phyloP scores from a whole-genome alignment of 495 filamentous ascomycete species.

The Aspergillus asperescens region DNA sequence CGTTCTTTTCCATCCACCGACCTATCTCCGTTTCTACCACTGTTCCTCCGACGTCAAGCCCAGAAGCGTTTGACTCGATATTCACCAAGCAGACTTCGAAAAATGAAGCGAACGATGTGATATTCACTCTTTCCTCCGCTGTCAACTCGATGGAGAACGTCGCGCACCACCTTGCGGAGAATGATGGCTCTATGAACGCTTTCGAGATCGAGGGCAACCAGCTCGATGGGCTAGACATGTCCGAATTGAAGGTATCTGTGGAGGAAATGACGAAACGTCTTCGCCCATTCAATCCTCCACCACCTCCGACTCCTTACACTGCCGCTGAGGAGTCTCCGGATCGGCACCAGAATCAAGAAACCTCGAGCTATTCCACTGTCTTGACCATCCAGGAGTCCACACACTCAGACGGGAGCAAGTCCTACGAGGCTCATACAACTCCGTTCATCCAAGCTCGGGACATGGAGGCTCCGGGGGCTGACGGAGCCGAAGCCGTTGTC shows the following conservation, averaged over 20 bases:
- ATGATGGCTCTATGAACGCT: conserved; percentile 45
- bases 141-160: conserved; percentile 66
- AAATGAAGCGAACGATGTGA: conserved; percentile 58
- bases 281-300: conserved; percentile 73
- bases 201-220: conserved; percentile 48
- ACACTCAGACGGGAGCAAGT: conserved; percentile 61
- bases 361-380: conserved; percentile 65
- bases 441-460: conserved; percentile 35
- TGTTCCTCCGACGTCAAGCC: conserved; percentile 64
- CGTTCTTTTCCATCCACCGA: conserved; percentile 93
- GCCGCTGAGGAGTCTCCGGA: conserved; percentile 20
- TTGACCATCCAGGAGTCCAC: conserved; percentile 78
- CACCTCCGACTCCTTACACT: conserved; percentile 57
- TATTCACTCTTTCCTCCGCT: conserved; percentile 69
- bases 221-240: conserved; percentile 38
- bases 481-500: conserved; percentile 27
- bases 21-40: conserved; percentile 83
- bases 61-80: conserved; percentile 72
- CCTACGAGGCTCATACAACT: conserved; percentile 47
- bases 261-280: conserved; percentile 55
- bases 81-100: conserved; percentile 55
- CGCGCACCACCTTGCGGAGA: conserved; percentile 40
- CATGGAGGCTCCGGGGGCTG: conserved; percentile 33
- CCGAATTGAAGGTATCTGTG: conserved; percentile 41
- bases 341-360: conserved; percentile 31